phyloP scores from a whole-genome alignment of 768 basidiomycete species.

The Amanita brunnescens region DNA sequence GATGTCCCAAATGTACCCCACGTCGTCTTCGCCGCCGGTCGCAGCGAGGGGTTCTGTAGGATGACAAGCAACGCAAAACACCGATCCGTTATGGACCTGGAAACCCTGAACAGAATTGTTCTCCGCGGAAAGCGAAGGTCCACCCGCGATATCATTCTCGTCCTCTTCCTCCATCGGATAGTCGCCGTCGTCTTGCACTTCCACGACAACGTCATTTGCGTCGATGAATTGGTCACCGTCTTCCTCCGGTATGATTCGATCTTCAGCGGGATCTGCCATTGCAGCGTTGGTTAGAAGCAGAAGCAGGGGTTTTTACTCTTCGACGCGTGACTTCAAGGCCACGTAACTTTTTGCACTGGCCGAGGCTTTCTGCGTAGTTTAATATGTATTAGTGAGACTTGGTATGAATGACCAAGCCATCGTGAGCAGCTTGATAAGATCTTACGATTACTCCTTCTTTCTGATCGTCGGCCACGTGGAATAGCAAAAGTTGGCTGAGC shows the following conservation, averaged over 20 bases:
- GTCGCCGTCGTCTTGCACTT: constrained; percentile 59
- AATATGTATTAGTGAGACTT: too few relatives aligned
- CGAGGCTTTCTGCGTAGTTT: too few relatives aligned
- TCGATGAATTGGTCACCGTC: constrained; percentile 55
- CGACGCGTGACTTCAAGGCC: too few relatives aligned
- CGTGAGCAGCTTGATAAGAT: constrained; percentile 5
- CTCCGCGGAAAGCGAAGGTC: constrained; percentile 32
- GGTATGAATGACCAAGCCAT: constrained; percentile 1
- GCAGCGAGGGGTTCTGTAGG: constrained; percentile 76
- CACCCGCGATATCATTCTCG: constrained; percentile 36
- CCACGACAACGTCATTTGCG: constrained; percentile 55
- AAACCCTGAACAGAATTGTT: constrained; percentile 69
- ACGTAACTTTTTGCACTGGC: too few relatives aligned
- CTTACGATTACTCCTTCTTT: background rate
- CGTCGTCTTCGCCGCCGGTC: constrained; percentile 93
- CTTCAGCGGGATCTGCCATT: constrained; percentile 16
- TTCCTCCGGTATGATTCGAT: constrained; percentile 35
- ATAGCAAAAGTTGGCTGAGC: background rate
- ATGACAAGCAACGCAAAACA: constrained; percentile 80
- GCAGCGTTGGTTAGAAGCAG: too few relatives aligned
- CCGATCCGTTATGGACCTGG: constrained; percentile 59
- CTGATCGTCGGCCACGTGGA: background rate
- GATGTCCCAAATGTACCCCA: constrained; percentile 90
- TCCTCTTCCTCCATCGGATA: constrained; percentile 67
- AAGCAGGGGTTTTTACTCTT: too few relatives aligned